Evolutionary conservation across 1,284 basidiomycete genomes (phyloP), one percentile per base, ranked within the genome.

Genomic region (Rhodotorula sp.): DNA sequence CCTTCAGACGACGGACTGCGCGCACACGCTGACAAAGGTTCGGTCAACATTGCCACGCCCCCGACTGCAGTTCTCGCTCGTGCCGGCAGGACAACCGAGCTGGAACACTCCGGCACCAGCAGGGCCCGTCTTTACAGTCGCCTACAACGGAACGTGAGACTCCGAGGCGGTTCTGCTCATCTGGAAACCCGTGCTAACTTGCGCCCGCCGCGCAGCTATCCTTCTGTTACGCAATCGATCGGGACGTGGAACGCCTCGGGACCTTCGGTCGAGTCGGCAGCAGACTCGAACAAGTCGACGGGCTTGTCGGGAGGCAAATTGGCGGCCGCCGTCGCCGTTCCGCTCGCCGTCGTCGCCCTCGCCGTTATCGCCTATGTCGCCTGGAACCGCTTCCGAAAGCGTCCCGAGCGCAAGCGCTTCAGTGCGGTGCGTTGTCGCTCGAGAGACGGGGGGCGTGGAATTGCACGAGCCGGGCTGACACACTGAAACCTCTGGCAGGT

Each of bases 71-170:
- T 66, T 75, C 42, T 60, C 62, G 29, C 63, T 75, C 56, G 67
- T 70, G 0, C 69, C 74, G 0, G 51, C 62, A 1, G 74, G 72
- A 18, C 65, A 69, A 37, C 74, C 69, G 2, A 68, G 71, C 30
- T 76, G 74, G 74, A 69, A 76, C 42, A 76, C 72, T 3, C 62
- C 68, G 6, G 74, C 68, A 8, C 65, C 72, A 1, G n/a, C 70
- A 2, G 72, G 72, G 3, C 72, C 74, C 12, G 22, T 66, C 24
- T 76, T 76, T 29, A 68, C 70, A 33, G 68, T 76, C 57, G 20
- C 70, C 8, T 74, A 74, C 67, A 75, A 75, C 46, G 74, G 74
- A 18, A 62, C 71, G 74, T 70, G 33, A 29, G 70, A 12, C 37
- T 59, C 12, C n/a, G n/a, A 12, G 18, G 6, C 8, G 10, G 22